phyloP scores from a whole-genome alignment of 768 basidiomycete species.

The Suillus placidus region DNA sequence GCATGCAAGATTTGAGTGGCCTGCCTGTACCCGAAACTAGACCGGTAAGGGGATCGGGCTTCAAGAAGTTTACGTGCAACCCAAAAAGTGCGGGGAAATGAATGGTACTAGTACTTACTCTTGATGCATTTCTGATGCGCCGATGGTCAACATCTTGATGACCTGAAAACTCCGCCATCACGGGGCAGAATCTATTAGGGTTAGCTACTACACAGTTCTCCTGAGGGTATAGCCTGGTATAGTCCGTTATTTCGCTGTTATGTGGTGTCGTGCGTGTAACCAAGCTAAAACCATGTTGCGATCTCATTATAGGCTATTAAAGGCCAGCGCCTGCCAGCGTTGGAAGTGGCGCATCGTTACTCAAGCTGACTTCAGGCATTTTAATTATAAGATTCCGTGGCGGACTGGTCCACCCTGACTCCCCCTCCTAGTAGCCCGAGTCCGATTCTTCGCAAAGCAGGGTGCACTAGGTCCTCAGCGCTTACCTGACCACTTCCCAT shows the following conservation, averaged over 20 bases:
- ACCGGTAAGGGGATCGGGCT: background rate
- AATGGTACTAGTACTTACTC: background rate
- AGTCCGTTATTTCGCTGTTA: background rate
- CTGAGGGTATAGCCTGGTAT: constrained; percentile 4
- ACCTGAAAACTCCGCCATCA: background rate
- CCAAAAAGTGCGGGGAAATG: constrained; percentile 7
- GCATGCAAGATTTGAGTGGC: background rate
- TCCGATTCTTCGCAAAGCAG: constrained; percentile 3
- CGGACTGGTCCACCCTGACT: background rate
- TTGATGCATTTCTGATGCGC: constrained; percentile 3
- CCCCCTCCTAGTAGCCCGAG: background rate
- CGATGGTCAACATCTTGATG: background rate
- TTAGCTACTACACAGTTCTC: background rate
- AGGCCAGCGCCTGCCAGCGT: constrained; percentile 1
- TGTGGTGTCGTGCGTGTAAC: background rate
- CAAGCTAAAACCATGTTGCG: background rate
- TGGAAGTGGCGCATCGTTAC: background rate
- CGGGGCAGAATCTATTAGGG: background rate
- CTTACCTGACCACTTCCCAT: background rate
- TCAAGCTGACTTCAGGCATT: background rate
- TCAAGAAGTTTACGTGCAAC: background rate
- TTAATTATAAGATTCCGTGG: background rate
- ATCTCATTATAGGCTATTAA: background rate
- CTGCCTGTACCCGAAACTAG: background rate
- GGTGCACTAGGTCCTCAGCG: background rate